Evolutionary conservation across 2,329 filamentous ascomycete genomes (phyloP).

Genomic region (Canariomyces notabilis): DNA sequence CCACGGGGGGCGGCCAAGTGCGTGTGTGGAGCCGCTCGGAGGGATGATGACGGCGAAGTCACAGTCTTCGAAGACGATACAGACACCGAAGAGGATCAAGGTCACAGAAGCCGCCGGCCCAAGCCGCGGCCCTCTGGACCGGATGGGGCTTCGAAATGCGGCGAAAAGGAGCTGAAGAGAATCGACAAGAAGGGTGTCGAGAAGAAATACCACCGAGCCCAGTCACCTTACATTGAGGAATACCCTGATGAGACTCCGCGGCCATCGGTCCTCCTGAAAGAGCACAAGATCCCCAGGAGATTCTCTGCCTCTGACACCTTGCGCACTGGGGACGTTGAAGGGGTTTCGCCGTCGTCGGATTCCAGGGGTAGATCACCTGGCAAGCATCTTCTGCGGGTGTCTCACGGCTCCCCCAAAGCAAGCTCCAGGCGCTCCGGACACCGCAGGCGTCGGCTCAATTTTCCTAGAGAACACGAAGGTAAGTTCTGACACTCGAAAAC

Average conservation of each 20-base stretch:
- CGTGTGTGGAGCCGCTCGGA: constrained; percentile 4
- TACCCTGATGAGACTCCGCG: constrained; percentile 22
- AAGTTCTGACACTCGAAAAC: not conserved
- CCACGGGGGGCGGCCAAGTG: constrained; percentile 8
- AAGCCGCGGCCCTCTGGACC: constrained; percentile 3
- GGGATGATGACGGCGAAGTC: constrained; percentile 12
- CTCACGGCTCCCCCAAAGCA: constrained; percentile 7
- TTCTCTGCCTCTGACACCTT: constrained; percentile 19
- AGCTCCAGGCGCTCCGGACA: constrained; percentile 5
- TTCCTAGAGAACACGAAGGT: constrained; percentile 2
- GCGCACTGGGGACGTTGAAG: constrained; percentile 5
- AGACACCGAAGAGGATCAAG: constrained; percentile 13
- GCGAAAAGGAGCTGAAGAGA: constrained; percentile 4
- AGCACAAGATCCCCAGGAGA: constrained; percentile 22
- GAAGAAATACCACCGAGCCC: constrained; percentile 6
- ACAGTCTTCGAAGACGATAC: constrained; percentile 17
- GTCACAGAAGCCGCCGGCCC: not conserved
- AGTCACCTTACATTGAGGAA: constrained; percentile 25
- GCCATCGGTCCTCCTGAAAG: constrained; percentile 20
- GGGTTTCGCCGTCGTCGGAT: constrained; percentile 6
- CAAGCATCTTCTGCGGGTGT: constrained; percentile 10
- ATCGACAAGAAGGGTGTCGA: constrained; percentile 11
- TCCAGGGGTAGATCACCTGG: constrained; percentile 19
- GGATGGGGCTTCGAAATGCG: not conserved
- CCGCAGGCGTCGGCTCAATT: constrained; percentile 2